Evolutionary conservation across 2,329 filamentous ascomycete species (phyloP).

Genomic region (Colletotrichum plurivorum): DNA sequence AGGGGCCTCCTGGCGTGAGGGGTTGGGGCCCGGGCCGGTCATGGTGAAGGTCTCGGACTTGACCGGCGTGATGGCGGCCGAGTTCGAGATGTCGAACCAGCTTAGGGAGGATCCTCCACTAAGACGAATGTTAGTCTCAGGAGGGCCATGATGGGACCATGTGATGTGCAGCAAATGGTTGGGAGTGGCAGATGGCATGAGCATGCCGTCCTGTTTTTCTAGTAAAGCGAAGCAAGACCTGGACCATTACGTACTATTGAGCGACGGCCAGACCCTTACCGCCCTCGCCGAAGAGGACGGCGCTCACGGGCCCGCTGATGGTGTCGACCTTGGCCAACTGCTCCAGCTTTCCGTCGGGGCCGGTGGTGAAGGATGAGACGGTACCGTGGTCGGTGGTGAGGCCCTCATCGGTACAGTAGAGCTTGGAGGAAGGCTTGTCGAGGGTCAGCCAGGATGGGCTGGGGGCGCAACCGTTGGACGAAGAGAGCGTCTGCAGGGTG

Average conservation of each 20-base stretch:
- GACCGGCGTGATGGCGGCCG: slow-evolving; percentile 52
- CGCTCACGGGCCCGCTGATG: slow-evolving; percentile 59
- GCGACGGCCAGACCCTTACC: slow-evolving; percentile 58
- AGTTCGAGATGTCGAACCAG: slow-evolving; percentile 59
- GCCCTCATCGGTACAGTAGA: slow-evolving; percentile 75
- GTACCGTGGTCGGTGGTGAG: slow-evolving; percentile 61
- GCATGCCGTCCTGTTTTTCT: too few relatives aligned
- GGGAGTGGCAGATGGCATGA: neutral
- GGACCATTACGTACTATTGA: slow-evolving; percentile 57
- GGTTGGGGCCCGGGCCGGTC: slow-evolving; percentile 52
- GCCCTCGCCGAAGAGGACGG: slow-evolving; percentile 58
- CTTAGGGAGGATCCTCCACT: slow-evolving; percentile 60
- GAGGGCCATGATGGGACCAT: neutral
- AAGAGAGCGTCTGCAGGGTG: slow-evolving; percentile 58
- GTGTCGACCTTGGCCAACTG: slow-evolving; percentile 53
- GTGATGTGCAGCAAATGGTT: neutral
- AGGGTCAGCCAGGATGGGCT: slow-evolving; percentile 74
- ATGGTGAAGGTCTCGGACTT: slow-evolving; percentile 58
- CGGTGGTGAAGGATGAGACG: slow-evolving; percentile 58
- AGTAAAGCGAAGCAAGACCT: too few relatives aligned
- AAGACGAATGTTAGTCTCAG: slow-evolving; percentile 9
- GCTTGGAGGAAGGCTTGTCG: slow-evolving; percentile 60
- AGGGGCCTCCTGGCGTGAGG: slow-evolving; percentile 67
- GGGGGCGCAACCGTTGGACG: slow-evolving; percentile 63
- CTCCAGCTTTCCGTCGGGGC: slow-evolving; percentile 55